Base-by-base conservation (phyloP, 176 grass and related monocot species). In the Hsuehochloa calcarea region DNA sequence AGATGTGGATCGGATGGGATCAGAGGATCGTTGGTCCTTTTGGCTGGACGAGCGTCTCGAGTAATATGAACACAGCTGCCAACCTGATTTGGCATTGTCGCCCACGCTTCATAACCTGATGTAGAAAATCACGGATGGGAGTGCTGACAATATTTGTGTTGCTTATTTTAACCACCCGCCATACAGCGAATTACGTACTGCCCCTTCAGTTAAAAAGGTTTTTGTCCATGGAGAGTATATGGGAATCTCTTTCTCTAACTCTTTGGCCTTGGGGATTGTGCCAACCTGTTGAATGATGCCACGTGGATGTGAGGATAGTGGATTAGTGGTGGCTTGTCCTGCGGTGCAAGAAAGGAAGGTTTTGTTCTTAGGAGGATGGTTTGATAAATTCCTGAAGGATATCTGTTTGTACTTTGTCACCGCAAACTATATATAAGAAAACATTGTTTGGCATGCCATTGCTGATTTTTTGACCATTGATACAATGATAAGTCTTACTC, bases 1-100 rank as follows among this genome's bases (percentile, higher is more conserved):
- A 15, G 59, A 79, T 49, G 73, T 50, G 45, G 66, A 43, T 52
- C 39, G 79, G 43, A n/a, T 29, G 55, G 68, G 75, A 61, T 81
- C 78, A 25, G 26, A 64, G 65, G 19, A 6, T 55, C 35, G 64
- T 78, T 74, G 65, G 5, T 65, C 6, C 65, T 44, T 44, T 56
- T 13, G 71, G 54, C 65, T 27, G 79, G 35, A 80, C 75, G 41
- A 78, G 60, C 84, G 44, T 90, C 89, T 84, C 85, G 85, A 87
- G 85, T 71, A 23, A 10, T 23, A 15, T 66, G 84, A 46, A 76
- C 88, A 38, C 46, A 35, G 71, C 67, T 86, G 83, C 31, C 5
- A 63, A 23, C 78, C 71, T 56, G 72, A 86, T 78, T 56, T 58
- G 65, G 26, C 37, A 35, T 63, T 80, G 65, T 77, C 73, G 78